Evolutionary conservation across 73 alveolate genomes (phyloP).

Genomic region (Paramecium tetraurelia): DNA sequence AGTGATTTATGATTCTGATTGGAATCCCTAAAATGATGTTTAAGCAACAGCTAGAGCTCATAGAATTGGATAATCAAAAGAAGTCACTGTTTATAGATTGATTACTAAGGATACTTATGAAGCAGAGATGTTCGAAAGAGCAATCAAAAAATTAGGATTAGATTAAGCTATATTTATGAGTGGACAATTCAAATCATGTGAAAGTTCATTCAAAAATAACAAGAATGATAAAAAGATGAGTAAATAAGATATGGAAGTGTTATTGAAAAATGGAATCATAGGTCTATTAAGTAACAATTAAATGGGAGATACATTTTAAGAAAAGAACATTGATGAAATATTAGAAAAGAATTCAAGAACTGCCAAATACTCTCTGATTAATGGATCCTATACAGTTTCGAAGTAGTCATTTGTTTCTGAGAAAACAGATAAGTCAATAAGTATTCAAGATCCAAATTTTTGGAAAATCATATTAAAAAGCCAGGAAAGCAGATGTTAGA

Average conservation of each 20-base stretch:
- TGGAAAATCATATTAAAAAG: conserved; percentile 82
- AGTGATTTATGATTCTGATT: conserved; percentile 97
- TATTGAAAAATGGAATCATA: conserved; percentile 84
- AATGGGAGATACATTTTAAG: conserved; percentile 64
- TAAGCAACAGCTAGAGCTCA: conserved; percentile 99
- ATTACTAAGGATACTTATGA: conserved; percentile 95
- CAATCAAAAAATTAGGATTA: conserved; percentile 87
- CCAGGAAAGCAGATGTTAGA: conserved; percentile 61
- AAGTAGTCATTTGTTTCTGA: conserved; percentile 78
- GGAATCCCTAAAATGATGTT: conserved; percentile 99
- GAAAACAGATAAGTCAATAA: conserved; percentile 76
- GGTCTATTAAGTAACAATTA: conserved; percentile 75
- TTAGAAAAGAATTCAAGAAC: conserved; percentile 66
- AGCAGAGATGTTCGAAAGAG: conserved; percentile 95
- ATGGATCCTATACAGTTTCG: conserved; percentile 73
- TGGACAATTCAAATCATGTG: conserved; percentile 75
- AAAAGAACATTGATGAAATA: conserved; percentile 80
- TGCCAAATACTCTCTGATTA: conserved; percentile 66
- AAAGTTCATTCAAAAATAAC: conserved; percentile 26
- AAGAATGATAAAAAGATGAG: conserved; percentile 62
- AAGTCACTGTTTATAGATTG: conserved; percentile 95
- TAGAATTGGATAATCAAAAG: conserved; percentile 97
- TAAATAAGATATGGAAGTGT: conserved; percentile 83
- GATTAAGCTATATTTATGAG: conserved; percentile 88
- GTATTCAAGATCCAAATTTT: conserved; percentile 85